These are phyloP conservation scores for Naganishia antarctica DNA, from an alignment of 768 basidiomycete species.

Conservation along the genomic window DNA sequence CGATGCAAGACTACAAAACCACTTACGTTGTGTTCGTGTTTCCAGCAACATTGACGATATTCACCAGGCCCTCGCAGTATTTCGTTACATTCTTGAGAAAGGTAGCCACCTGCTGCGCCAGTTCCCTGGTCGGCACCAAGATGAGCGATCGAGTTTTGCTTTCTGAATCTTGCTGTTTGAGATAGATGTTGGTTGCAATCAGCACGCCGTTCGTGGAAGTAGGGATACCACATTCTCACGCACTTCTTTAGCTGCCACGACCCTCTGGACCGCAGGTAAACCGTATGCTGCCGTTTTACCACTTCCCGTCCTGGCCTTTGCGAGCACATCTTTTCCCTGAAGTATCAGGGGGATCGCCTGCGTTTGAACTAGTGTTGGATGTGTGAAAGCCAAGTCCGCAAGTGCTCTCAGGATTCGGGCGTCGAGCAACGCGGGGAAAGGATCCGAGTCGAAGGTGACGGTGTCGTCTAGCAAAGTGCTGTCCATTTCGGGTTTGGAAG, in stretches of 20 bases:
- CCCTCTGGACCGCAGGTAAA: constrained; percentile 82
- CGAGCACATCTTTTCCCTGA: constrained; percentile 81
- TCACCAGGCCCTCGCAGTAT: constrained; percentile 71
- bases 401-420: constrained; percentile 78
- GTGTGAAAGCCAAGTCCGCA: constrained; percentile 80
- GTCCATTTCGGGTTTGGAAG: constrained; percentile 24
- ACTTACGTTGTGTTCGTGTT: constrained; percentile 55
- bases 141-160: constrained; percentile 41
- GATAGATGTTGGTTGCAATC: constrained; percentile 28
- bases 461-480: constrained; percentile 31
- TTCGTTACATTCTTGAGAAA: constrained; percentile 62
- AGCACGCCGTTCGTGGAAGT: neutral
- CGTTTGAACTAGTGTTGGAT: constrained; percentile 84
- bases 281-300: constrained; percentile 97
- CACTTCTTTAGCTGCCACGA: constrained; percentile 73
- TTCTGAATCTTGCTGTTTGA: constrained; percentile 21
- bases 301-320: constrained; percentile 87
- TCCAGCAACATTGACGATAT: constrained; percentile 68
- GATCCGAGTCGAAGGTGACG: constrained; percentile 50
- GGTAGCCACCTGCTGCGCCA: constrained; percentile 79
- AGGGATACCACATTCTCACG: constrained; percentile 27
- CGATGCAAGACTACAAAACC: too few relatives aligned
- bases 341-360: constrained; percentile 89
- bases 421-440: constrained; percentile 75
- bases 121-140: constrained; percentile 73